Evolutionary conservation across 1,139 yeast species (phyloP).

Genomic region (Geotrichum carabidarum): DNA sequence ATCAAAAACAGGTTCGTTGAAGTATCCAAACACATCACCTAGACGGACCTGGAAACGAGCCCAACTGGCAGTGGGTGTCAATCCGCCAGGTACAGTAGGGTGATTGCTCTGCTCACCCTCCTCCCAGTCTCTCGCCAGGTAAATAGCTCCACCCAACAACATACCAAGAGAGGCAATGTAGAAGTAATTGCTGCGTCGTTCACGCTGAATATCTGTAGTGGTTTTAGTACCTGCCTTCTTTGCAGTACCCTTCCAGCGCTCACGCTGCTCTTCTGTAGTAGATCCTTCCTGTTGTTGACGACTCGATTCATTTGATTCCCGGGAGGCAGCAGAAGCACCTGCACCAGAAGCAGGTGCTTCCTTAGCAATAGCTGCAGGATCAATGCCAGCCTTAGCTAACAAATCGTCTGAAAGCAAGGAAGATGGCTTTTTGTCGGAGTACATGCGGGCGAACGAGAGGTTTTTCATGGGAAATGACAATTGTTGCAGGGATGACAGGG

Average conservation of each 20-base stretch:
- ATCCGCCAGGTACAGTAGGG: slow-evolving; percentile 59
- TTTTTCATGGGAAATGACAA: neutral
- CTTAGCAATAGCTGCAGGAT: slow-evolving; percentile 39
- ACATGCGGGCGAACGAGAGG: slow-evolving; percentile 1
- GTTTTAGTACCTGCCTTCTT: slow-evolving; percentile 49
- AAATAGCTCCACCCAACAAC: slow-evolving; percentile 61
- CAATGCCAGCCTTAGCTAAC: slow-evolving; percentile 80
- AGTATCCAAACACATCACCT: slow-evolving; percentile 70
- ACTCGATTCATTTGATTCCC: slow-evolving; percentile 24
- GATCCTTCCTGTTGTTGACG: slow-evolving; percentile 11
- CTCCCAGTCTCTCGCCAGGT: slow-evolving; percentile 79
- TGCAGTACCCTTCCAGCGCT: slow-evolving; percentile 38
- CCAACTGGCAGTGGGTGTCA: slow-evolving; percentile 48
- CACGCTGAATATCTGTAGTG: slow-evolving; percentile 60
- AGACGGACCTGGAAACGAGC: slow-evolving; percentile 65
- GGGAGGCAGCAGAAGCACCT: slow-evolving; percentile 23
- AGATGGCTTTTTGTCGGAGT: slow-evolving; percentile 31
- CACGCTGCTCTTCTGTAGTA: slow-evolving; percentile 28
- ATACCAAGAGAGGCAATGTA: slow-evolving; percentile 50
- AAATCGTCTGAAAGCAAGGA: slow-evolving; percentile 76
- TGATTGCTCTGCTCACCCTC: slow-evolving; percentile 57
- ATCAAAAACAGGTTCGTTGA: slow-evolving; percentile 91
- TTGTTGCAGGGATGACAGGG: neutral
- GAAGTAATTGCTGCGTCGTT: slow-evolving; percentile 33
- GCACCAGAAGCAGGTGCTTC: slow-evolving; percentile 24